phyloP scores from a whole-genome alignment of 129 eudicot species.

The Apium graveolens region DNA sequence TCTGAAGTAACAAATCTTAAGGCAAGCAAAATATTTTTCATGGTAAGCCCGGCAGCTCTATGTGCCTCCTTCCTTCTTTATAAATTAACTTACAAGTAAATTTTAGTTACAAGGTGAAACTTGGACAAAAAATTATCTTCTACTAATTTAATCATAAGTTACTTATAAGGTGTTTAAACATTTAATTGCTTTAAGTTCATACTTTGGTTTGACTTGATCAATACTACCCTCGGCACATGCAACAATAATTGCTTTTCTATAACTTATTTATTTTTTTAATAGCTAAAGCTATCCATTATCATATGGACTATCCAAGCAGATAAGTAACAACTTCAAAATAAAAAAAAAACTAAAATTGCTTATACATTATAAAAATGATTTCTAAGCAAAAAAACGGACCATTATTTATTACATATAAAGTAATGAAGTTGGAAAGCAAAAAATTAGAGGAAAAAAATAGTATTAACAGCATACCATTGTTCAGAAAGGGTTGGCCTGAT shows the following conservation, averaged over 20 bases:
- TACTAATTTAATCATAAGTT: neutral
- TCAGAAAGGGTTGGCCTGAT: slow-evolving; percentile 85
- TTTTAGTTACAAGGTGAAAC: neutral
- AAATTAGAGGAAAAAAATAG: neutral
- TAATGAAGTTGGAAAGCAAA: neutral
- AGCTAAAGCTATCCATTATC: neutral
- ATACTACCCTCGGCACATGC: neutral
- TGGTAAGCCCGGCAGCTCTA: neutral
- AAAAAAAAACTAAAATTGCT: neutral
- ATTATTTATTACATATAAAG: neutral
- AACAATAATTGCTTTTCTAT: neutral
- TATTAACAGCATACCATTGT: slow-evolving; percentile 49
- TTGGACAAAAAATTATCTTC: neutral
- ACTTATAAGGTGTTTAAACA: neutral
- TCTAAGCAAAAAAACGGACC: neutral
- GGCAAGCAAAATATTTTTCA: no score
- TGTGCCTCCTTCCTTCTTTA: neutral
- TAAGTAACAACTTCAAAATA: neutral
- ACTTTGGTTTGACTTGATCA: neutral
- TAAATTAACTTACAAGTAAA: neutral
- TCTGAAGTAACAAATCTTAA: no score
- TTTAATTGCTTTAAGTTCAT: neutral
- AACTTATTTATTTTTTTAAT: neutral
- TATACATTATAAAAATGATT: neutral
- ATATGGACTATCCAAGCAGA: neutral